Base-by-base conservation (phyloP, 2,329 filamentous ascomycete genomes). In the Aspergillus aculeatus region DNA sequence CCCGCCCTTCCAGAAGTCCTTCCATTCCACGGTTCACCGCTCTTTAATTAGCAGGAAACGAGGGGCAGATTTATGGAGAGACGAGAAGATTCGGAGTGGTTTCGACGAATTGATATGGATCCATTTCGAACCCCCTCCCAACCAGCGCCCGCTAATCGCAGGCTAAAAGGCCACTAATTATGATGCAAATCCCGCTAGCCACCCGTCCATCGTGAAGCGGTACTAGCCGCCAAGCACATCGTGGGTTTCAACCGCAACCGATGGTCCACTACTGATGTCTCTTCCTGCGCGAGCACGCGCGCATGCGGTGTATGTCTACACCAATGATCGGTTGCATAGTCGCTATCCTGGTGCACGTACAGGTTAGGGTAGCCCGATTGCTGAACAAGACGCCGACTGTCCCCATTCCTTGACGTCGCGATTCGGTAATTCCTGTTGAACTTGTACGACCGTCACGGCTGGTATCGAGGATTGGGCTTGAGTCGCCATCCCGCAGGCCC, bases 21-120 rank as follows among this genome's bases (percentile, higher is more conserved):
- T 41, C 19, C 31, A 59, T 57, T 19, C 62, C 62, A 62, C 59
- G 63, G 63, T 63, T 63, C 63, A 64, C 59, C 61, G 57, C 58
- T 62, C 53, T 60, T 62, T 56, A 56, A 24, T 50, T 26, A 19
- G 41, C 32, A 26, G 53, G 32, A 35, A 35, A 35, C 32, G 32
- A 35, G 14, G 32, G 41, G n/a, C 53, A 23, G 53, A 32, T 44
- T 10, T 55, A 6, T 19, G n/a, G 38, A 44, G 38, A 19, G 38
- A 19, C 38, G 16, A 44, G 14, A 44, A 44, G 38, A n/a, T 44
- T 47, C 53, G 41, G 26, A 9, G 41, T 29, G 26, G 41, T 55
- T 55, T 47, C 38, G 38, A 44, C 38, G 38, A 44, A 44, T 44
- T 44, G 16, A 19, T 44, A 44, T 16, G 38, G 38, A 44, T 44